phyloP scores from a whole-genome alignment of 2,329 filamentous ascomycete species.

The Chaetothyriales sp. region DNA sequence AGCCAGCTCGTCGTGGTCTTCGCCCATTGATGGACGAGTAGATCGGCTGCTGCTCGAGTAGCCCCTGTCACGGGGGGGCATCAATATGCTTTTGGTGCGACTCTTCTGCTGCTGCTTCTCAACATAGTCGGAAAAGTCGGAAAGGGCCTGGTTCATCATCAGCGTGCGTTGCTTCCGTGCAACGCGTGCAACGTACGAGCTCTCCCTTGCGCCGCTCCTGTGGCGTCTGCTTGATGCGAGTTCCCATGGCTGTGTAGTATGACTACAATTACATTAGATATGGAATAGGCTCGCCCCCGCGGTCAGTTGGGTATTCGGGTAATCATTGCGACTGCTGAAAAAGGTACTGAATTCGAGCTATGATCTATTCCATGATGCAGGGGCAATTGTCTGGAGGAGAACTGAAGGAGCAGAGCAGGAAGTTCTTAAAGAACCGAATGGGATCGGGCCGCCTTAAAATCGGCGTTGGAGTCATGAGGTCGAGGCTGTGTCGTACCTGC shows the following conservation, averaged over 20 bases:
- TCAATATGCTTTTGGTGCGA: constrained; percentile 25
- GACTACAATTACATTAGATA: not conserved
- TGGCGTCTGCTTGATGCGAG: constrained; percentile 45
- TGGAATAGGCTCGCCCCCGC: constrained; percentile 23
- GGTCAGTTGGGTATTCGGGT: constrained; percentile 30
- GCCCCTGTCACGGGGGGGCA: constrained; percentile 29
- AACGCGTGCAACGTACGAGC: constrained; percentile 42
- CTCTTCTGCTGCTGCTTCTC: constrained; percentile 68
- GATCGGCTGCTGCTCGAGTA: constrained; percentile 25
- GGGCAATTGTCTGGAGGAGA: not conserved
- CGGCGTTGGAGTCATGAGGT: not conserved
- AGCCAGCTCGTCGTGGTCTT: constrained; percentile 79
- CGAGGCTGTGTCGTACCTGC: not conserved
- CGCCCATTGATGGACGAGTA: constrained; percentile 24
- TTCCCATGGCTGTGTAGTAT: constrained; percentile 32
- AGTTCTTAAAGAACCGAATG: not conserved
- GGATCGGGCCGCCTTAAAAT: not conserved
- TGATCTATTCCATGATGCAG: not conserved
- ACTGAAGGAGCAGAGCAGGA: not conserved
- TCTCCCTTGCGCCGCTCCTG: constrained; percentile 80
- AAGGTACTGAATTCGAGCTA: not conserved
- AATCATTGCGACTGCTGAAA: constrained; percentile 25
- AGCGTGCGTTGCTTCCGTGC: not conserved
- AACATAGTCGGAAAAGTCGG: constrained; percentile 95
- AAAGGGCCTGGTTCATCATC: constrained; percentile 50